Percentiles rank a stretch among this genome's conserved stretches.
Evolutionary conservation across 139 green algal species (phyloP).

Genomic region (Chara braunii): DNA sequence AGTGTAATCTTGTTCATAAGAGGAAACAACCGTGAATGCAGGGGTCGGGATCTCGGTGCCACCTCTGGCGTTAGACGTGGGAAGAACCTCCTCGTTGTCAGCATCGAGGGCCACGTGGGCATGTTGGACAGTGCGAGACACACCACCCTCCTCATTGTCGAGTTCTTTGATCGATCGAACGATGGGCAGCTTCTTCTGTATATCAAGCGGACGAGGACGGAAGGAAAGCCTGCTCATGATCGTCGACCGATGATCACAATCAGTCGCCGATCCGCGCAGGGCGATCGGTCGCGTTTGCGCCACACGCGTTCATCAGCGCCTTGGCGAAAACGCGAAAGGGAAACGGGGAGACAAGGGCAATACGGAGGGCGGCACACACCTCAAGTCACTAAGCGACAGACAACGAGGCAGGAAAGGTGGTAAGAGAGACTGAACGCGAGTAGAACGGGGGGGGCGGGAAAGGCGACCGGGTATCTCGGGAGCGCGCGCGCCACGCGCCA

Average conservation of each 20-base stretch:
- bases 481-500: conserved; percentile 13
- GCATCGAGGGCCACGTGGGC: conserved; percentile 38
- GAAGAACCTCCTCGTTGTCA: conserved; percentile 37
- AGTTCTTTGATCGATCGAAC: conserved; percentile 36
- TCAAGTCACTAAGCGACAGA: no score
- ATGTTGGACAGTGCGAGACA: conserved; percentile 40
- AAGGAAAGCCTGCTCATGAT: conserved; percentile 41
- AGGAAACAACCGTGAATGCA: conserved; percentile 24
- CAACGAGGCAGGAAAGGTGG: no score
- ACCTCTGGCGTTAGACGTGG: conserved; percentile 1
- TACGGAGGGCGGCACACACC: not conserved
- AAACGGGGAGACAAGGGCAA: not conserved
- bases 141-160: conserved; percentile 40
- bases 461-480: conserved; percentile 7
- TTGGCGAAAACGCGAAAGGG: not conserved
- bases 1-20: conserved; percentile 48
- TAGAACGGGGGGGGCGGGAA: conserved; percentile 4
- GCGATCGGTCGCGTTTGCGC: not conserved
- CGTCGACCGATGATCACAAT: not conserved
- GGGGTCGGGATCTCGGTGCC: conserved; percentile 47
- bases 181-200: conserved; percentile 33
- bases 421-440: not conserved
- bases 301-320: not conserved
- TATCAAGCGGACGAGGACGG: conserved; percentile 41
- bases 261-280: not conserved